phyloP scores from a whole-genome alignment of 768 basidiomycete species.

The Rhodotorula sphaerocarpa region DNA sequence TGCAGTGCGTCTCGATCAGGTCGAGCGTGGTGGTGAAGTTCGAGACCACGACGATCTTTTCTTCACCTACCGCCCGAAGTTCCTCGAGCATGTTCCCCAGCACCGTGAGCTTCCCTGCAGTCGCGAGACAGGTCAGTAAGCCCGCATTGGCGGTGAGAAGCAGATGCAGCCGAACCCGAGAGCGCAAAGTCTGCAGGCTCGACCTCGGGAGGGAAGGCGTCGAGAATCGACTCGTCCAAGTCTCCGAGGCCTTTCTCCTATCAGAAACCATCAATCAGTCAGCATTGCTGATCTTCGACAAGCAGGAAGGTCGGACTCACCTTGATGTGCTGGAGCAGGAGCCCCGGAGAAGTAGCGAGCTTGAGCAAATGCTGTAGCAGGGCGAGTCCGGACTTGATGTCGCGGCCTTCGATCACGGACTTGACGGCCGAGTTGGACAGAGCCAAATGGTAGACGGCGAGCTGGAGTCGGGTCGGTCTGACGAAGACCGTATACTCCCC shows the following conservation, averaged over 20 bases:
- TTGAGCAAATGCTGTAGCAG: conserved; percentile 74
- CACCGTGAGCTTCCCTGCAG: conserved; percentile 63
- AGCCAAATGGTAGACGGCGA: conserved; percentile 66
- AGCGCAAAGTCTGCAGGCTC: conserved; percentile 55
- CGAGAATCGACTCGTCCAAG: conserved; percentile 31
- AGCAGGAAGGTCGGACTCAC: neutral
- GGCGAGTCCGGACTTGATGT: conserved; percentile 60
- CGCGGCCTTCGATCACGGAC: conserved; percentile 59
- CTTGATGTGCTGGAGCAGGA: conserved; percentile 47
- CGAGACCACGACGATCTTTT: conserved; percentile 87
- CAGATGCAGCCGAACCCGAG: conserved; percentile 55
- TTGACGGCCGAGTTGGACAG: conserved; percentile 64
- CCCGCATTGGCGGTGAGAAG: neutral
- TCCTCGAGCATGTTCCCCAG: conserved; percentile 57
- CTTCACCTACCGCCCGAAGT: conserved; percentile 57
- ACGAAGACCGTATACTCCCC: conserved; percentile 99
- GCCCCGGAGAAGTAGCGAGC: conserved; percentile 82
- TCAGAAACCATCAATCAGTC: too few relatives aligned
- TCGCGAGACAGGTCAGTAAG: neutral
- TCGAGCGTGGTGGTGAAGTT: conserved; percentile 93
- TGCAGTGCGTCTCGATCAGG: conserved; percentile 78
- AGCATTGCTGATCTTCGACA: too few relatives aligned
- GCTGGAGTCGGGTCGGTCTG: conserved; percentile 72
- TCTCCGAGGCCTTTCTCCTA: conserved; percentile 3
- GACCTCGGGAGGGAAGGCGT: conserved; percentile 40